Evolutionary conservation across 495 filamentous ascomycete genomes (phyloP), one percentile per base, ranked within the genome.

Genomic region (Xylaria intraflava): DNA sequence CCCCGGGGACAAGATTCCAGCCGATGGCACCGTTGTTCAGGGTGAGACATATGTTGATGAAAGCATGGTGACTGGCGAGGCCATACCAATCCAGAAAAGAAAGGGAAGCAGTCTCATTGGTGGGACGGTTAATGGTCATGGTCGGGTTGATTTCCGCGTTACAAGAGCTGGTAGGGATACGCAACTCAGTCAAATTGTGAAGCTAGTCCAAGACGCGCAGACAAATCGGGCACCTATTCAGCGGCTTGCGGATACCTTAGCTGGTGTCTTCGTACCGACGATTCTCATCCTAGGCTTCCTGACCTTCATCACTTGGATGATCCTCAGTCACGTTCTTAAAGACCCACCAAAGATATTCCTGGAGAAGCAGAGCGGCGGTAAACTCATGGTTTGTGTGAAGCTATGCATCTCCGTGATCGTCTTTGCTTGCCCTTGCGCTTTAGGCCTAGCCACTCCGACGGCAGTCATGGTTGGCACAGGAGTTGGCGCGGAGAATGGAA

Each of bases 401-500:
- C 82, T 99, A 12, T 97, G 94, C 67, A 99, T 99, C 58, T 93
- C 94, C 0, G 93, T 99, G 49, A 95, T 99, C 66, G 94, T 97
- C 17, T 96, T 99, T 69, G 93, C 93, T 4, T 99, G 93, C 65
- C 93, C 93, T 17, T 99, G 93, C 61, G 94, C 94, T 0, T 77
- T 99, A 22, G 93, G 93, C 45, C 80, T 99, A 14, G 88, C 88
- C 39, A 97, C 93, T 0, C 93, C 93, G 2, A 99, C 93, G 0
- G 93, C 93, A 1, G 91, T 99, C 59, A 97, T 99, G 94, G 93
- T 99, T 3, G 93, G 94, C 11, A 97, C 94, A 8, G 93, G 93
- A 40, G 83, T 97, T 20, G 93, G 94, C 35, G 93, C 93, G n/a
- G 89, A 96, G 63, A 85, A 96, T 60, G 93, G 93, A 7, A 99